A percentile compares a stretch with the other conserved stretches of the same genome.
These are phyloP conservation scores for Aquilaria sinensis DNA, from an alignment of 345 rosid species.

Conservation along the genomic window DNA sequence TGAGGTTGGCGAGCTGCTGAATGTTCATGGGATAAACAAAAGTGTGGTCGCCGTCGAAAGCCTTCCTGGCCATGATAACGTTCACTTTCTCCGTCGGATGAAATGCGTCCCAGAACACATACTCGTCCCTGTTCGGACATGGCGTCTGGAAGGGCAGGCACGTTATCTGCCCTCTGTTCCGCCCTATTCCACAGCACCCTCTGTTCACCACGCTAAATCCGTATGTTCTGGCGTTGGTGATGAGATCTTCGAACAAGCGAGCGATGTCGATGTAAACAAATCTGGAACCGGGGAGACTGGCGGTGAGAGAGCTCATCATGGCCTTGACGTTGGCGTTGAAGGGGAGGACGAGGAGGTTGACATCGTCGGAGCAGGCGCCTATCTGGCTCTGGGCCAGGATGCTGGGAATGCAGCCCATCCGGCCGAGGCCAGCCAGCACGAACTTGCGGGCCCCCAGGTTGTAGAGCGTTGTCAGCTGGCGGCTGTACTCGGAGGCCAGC, in stretches of 20 bases:
- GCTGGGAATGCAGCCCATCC: slow-evolving; percentile 98
- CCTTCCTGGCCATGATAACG: slow-evolving; percentile 61
- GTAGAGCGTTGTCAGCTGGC: slow-evolving; percentile 66
- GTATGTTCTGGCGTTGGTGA: slow-evolving; percentile 37
- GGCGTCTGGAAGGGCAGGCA: slow-evolving; percentile 95
- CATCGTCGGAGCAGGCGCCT: slow-evolving; percentile 75
- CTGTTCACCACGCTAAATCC: slow-evolving; percentile 69
- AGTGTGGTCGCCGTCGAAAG: slow-evolving; percentile 53
- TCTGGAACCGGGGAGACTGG: slow-evolving; percentile 55
- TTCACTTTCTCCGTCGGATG: slow-evolving; percentile 93
- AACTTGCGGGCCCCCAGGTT: slow-evolving; percentile 86
- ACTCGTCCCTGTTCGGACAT: slow-evolving; percentile 57
- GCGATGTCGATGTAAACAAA: slow-evolving; percentile 58
- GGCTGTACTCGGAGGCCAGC: slow-evolving; percentile 58
- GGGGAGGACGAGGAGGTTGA: slow-evolving; percentile 66
- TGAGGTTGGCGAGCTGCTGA: slow-evolving; percentile 54
- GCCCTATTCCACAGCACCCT: slow-evolving; percentile 90
- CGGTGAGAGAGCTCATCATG: slow-evolving; percentile 59
- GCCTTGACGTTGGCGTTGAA: slow-evolving; percentile 76
- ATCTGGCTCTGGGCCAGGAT: slow-evolving; percentile 66
- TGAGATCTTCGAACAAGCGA: slow-evolving; percentile 54
- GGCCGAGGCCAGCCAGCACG: slow-evolving; percentile 70
- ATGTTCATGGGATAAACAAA: slow-evolving; percentile 76
- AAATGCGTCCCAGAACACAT: slow-evolving; percentile 94
- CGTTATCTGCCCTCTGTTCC: slow-evolving; percentile 87